Evolutionary conservation across 176 grass and related monocot genomes (phyloP).

Genomic region (Aegilops umbellulata): DNA sequence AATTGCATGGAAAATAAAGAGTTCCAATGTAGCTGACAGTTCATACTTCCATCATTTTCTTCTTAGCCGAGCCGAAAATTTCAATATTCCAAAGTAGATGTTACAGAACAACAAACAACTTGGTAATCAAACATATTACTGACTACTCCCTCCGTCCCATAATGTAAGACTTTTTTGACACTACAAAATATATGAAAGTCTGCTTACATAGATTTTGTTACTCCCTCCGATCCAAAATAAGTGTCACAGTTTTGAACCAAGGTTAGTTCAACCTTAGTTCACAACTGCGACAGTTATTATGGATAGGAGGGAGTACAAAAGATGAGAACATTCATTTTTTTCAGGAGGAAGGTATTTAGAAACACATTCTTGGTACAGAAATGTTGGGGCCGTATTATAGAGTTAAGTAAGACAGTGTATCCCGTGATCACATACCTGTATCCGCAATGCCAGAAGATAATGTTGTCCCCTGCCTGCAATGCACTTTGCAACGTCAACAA

Average conservation of each 20-base stretch:
- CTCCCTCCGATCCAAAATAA: no score
- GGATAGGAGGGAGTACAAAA: not conserved
- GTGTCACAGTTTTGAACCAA: no score
- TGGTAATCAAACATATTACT: not conserved
- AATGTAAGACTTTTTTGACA: no score
- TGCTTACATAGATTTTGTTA: not conserved
- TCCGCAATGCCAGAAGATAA: slow-evolving; percentile 37
- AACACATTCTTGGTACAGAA: slow-evolving; percentile 10
- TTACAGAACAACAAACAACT: not conserved
- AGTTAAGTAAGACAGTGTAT: not conserved
- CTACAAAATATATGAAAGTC: not conserved
- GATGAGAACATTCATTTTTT: not conserved
- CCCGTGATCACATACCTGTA: slow-evolving; percentile 29
- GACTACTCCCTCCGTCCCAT: not conserved
- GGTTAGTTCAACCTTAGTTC: no score
- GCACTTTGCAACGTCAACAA: slow-evolving; percentile 20
- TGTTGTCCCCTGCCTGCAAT: slow-evolving; percentile 48
- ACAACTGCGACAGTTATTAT: no score
- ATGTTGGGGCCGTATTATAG: not conserved
- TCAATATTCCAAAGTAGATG: not conserved
- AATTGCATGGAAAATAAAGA: not conserved
- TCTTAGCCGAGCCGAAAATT: not conserved
- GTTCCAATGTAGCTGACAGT: not conserved
- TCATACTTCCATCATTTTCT: not conserved
- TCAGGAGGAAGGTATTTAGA: slow-evolving; percentile 19